Conservation (phyloP, 2,329 filamentous ascomycete genomes). For the Apiospora marii region DNA sequence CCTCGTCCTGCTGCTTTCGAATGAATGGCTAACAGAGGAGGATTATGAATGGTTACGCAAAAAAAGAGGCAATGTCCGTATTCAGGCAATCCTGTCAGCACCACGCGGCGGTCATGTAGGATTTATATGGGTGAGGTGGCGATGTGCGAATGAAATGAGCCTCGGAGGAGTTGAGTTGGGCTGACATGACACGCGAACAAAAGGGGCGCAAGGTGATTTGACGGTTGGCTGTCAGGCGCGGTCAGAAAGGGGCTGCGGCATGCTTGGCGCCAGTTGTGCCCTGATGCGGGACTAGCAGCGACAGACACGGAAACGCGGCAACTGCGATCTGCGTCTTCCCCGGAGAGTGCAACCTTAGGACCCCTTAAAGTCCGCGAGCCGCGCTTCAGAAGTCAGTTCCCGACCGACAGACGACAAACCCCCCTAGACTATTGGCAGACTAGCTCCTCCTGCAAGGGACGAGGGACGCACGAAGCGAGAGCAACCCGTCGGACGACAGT, state of each 20-base stretch:
- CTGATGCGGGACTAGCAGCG: slow-evolving; percentile 5
- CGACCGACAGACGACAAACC: no score
- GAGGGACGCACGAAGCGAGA: neutral
- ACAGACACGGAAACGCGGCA: slow-evolving; percentile 12
- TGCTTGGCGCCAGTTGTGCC: neutral
- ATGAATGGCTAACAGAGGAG: neutral
- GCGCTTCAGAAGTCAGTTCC: neutral
- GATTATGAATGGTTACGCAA: neutral
- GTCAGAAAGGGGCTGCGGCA: neutral
- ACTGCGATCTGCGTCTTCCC: slow-evolving; percentile 2
- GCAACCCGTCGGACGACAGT: neutral
- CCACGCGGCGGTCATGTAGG: neutral
- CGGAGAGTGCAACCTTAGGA: slow-evolving; percentile 18
- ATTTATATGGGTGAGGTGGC: neutral
- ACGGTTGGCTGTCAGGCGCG: neutral
- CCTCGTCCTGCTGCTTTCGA: neutral
- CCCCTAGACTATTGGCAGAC: neutral
- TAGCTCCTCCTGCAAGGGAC: neutral
- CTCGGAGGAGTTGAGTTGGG: slow-evolving; percentile 5
- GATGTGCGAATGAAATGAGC: neutral
- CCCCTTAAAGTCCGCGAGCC: slow-evolving; percentile 2
- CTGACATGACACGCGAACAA: neutral
- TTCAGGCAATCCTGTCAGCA: neutral
- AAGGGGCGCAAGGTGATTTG: neutral
- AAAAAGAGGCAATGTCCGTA: neutral